Evolutionary conservation across 192 early-diverging fungal genomes (phyloP), one percentile per base, ranked within the genome.

Genomic region (Bifiguratus adelaidae): DNA sequence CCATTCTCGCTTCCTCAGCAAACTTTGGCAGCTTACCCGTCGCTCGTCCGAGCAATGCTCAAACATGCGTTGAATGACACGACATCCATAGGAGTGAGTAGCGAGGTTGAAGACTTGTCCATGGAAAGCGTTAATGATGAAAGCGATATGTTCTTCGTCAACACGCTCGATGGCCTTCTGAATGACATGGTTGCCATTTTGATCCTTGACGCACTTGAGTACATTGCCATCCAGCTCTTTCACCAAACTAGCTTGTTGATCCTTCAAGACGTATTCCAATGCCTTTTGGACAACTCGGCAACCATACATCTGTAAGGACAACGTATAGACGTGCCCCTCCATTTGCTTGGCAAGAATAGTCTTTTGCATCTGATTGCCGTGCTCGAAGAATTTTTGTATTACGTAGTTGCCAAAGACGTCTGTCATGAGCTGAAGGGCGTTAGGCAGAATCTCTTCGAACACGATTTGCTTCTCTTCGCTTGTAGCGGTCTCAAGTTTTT

Each of bases 401-500:
- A 99, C 95, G 57, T 99, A 99, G 77, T 99, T 99, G 33, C 95
- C 95, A 86, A 99, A 99, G 0, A 99, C 95, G 52, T 99, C 95
- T 4, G 91, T 95, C 92, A 95, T 99, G 42, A 99, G 67, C 52
- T 94, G 89, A 37, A 92, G 70, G 0, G 88, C 82, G 47, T 85
- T 82, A 4, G 91, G 91, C 48, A 89, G 66, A 34, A 99, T 86
- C 59, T 99, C 95, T 19, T 90, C 86, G 73, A 99, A 99, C 35
- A 99, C 93, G 38, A 91, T 70, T 66, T 95, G 84, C 70, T 95
- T 96, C 51, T 99, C 95, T 29, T 97, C 95, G 25, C 71, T 74
- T 19, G 78, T 81, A 7, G 91, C 92, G 0, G 84, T 86, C 62
- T 99, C 95, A 16, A 99, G 76, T 64, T 94, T 94, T 58, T 95